These are phyloP conservation scores for Coprinopsis cinerea DNA, from an alignment of 768 basidiomycete genomes.

Conservation along the genomic window DNA sequence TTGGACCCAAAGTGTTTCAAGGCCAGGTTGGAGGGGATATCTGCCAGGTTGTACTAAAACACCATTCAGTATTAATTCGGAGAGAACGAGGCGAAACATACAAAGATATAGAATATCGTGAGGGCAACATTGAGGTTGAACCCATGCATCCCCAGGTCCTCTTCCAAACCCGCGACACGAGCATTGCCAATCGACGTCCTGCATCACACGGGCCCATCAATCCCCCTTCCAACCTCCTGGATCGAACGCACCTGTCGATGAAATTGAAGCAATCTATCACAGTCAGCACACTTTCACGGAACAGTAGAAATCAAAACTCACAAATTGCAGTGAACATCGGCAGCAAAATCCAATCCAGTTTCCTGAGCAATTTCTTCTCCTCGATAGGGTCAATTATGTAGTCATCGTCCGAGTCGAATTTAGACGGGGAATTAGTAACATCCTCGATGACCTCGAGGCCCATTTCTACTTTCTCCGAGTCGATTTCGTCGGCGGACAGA, in stretches of 20 bases:
- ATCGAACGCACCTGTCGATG: constrained; percentile 22
- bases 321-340: constrained; percentile 36
- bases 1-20: constrained; percentile 40
- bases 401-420: not conserved
- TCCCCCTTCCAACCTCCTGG: not conserved
- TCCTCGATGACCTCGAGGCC: not conserved
- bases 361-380: constrained; percentile 28
- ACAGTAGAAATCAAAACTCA: constrained; percentile 15
- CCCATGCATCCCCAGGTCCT: constrained; percentile 34
- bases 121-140: constrained; percentile 36
- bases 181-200: constrained; percentile 18
- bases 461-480: not conserved
- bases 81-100: constrained; percentile 14
- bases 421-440: not conserved
- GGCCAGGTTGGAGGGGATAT: constrained; percentile 44
- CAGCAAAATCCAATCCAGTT: constrained; percentile 28
- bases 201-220: not conserved
- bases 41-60: constrained; percentile 36
- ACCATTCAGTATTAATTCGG: not conserved
- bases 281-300: not conserved
- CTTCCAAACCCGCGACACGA: constrained; percentile 24
- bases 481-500: not conserved
- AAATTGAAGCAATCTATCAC: constrained; percentile 30
- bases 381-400: constrained; percentile 25
- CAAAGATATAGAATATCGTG: constrained; percentile 36